Percentiles rank a stretch among this genome's conserved stretches.
These are phyloP conservation scores for Leishmania amazonensis DNA, from an alignment of 208 protist species.

Conservation along the genomic window DNA sequence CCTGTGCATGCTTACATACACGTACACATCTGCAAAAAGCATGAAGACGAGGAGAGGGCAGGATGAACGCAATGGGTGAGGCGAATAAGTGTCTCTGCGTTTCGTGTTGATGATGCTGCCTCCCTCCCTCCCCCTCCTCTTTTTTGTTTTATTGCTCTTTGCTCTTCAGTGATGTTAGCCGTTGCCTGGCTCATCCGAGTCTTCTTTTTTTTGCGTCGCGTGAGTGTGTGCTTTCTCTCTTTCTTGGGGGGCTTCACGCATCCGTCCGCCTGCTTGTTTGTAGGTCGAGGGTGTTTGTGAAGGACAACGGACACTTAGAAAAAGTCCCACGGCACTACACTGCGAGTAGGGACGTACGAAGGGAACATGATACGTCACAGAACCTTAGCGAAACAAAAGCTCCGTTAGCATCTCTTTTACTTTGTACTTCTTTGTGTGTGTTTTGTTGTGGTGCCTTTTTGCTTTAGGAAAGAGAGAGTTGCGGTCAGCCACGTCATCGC, in stretches of 20 bases:
- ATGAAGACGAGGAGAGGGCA: neutral
- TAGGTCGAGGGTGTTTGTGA: neutral
- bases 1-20: no score
- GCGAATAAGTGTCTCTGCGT: neutral
- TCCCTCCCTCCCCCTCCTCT: neutral
- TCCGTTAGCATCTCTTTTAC: neutral
- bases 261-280: neutral
- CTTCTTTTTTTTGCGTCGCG: neutral
- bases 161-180: neutral
- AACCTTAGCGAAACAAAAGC: neutral
- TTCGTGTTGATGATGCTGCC: neutral
- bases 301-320: neutral
- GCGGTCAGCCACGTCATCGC: neutral
- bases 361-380: neutral
- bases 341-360: neutral
- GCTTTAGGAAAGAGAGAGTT: neutral
- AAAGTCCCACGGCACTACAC: neutral
- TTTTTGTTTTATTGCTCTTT: neutral
- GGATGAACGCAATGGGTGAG: neutral
- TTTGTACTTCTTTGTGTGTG: neutral
- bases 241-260: neutral
- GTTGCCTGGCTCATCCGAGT: neutral
- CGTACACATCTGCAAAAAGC: neutral
- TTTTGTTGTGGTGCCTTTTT: neutral
- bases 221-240: no score